Conservation (phyloP, 371 early-diverging fungal genomes). For the Lichtheimia ornata region DNA sequence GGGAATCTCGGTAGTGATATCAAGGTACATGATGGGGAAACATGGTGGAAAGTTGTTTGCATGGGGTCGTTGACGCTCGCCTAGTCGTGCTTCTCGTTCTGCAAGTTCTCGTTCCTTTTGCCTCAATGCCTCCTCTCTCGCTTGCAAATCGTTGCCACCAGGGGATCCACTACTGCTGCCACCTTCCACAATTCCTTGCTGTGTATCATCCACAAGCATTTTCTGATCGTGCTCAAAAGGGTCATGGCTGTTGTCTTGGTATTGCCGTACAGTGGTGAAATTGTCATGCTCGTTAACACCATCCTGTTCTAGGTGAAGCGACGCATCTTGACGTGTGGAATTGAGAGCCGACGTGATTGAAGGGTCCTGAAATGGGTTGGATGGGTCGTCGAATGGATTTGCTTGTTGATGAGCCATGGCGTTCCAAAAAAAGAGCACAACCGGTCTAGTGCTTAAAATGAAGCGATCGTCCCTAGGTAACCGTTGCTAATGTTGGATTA, state of each 20-base stretch:
- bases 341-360: conserved; percentile 54
- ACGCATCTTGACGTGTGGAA: conserved; percentile 29
- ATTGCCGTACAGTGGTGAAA: conserved; percentile 39
- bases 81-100: conserved; percentile 65
- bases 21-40: conserved; percentile 81
- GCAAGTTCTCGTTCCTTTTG: conserved; percentile 69
- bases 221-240: conserved; percentile 31
- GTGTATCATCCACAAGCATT: conserved; percentile 4
- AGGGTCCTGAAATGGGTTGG: conserved; percentile 68
- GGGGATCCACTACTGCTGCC: conserved; percentile 4
- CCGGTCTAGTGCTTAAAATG: not conserved
- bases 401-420: conserved; percentile 17
- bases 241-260: conserved; percentile 32
- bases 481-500: no score
- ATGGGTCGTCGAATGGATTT: conserved; percentile 58
- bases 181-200: conserved; percentile 5
- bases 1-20: conserved; percentile 78
- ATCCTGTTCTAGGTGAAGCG: conserved; percentile 25
- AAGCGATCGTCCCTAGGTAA: no score
- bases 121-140: conserved; percentile 64
- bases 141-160: conserved; percentile 10
- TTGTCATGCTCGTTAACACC: conserved; percentile 23
- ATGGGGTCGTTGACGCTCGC: conserved; percentile 49
- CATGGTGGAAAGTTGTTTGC: conserved; percentile 87
- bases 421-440: not conserved